Evolutionary conservation across 176 grass and related monocot species (phyloP).

Genomic region (Triticum turgidum): DNA sequence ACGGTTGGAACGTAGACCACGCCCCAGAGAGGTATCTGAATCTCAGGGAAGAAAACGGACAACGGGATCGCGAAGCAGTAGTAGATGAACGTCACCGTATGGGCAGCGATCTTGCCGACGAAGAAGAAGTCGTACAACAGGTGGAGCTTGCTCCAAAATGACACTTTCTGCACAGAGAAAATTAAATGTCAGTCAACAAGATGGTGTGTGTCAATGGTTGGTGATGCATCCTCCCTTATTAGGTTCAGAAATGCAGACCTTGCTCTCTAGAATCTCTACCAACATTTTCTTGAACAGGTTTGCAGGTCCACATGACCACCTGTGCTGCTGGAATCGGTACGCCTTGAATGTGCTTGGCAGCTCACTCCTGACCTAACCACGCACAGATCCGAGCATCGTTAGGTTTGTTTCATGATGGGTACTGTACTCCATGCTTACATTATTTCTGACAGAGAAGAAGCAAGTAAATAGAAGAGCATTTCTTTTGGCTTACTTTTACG

Average conservation of each 20-base stretch:
- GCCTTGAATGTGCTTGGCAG: slow-evolving; percentile 97
- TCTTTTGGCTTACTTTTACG: slow-evolving; percentile 46
- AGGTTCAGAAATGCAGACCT: slow-evolving; percentile 41
- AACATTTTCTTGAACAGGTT: slow-evolving; percentile 94
- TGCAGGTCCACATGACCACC: slow-evolving; percentile 92
- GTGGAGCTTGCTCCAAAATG: slow-evolving; percentile 68
- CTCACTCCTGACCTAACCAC: slow-evolving; percentile 83
- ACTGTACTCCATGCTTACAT: not conserved
- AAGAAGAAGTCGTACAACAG: slow-evolving; percentile 92
- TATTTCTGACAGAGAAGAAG: slow-evolving; percentile 15
- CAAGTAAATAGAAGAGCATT: not conserved
- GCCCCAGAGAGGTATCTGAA: slow-evolving; percentile 75
- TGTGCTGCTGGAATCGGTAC: slow-evolving; percentile 85
- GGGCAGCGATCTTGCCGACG: slow-evolving; percentile 73
- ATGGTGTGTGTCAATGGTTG: not conserved
- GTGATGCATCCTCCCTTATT: not conserved
- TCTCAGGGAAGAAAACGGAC: slow-evolving; percentile 74
- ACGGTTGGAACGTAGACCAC: slow-evolving; percentile 75
- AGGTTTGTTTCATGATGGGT: not conserved
- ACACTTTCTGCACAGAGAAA: slow-evolving; percentile 55
- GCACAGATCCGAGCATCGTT: not conserved
- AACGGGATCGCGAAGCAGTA: slow-evolving; percentile 75
- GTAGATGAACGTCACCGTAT: slow-evolving; percentile 88
- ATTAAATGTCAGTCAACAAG: slow-evolving; percentile 12
- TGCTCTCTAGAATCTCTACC: slow-evolving; percentile 55